These are phyloP conservation scores for Volutella citrinella DNA, from an alignment of 2,329 filamentous ascomycete species.

Conservation along the genomic window DNA sequence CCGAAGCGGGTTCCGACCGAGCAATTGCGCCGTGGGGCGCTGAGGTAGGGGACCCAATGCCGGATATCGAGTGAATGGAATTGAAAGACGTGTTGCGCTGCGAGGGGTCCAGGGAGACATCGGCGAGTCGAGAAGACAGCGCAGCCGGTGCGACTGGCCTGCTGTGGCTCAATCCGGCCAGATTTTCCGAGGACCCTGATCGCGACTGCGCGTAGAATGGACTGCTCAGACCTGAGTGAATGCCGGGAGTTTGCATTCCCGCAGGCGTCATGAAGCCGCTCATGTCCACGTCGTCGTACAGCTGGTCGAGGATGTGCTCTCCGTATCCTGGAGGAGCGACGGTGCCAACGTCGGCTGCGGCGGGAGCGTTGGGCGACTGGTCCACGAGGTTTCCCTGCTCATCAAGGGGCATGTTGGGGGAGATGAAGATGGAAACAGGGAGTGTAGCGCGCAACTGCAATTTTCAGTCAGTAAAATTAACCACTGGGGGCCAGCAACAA, in stretches of 20 bases:
- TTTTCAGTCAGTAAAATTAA: too few species aligned
- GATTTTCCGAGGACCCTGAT: constrained; percentile 76
- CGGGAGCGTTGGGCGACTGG: constrained; percentile 47
- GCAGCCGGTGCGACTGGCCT: constrained; percentile 43
- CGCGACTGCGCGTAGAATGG: constrained; percentile 72
- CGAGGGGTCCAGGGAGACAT: constrained; percentile 55
- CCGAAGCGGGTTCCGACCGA: constrained; percentile 42
- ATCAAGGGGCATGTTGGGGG: constrained; percentile 84
- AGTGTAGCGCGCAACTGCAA: constrained; percentile 77
- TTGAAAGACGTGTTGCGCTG: constrained; percentile 45
- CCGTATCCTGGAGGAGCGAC: constrained; percentile 91
- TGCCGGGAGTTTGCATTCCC: constrained; percentile 61
- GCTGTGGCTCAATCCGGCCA: constrained; percentile 46
- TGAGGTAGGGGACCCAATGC: constrained; percentile 42
- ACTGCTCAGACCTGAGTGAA: constrained; percentile 72
- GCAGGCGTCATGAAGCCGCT: constrained; percentile 54
- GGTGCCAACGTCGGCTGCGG: constrained; percentile 53
- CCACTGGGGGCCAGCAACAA: too few species aligned
- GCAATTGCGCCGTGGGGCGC: constrained; percentile 32
- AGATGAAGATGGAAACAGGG: constrained; percentile 91
- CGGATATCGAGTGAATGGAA: constrained; percentile 41
- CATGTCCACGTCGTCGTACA: constrained; percentile 84
- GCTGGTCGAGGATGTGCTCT: constrained; percentile 81
- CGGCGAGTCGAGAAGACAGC: constrained; percentile 66
- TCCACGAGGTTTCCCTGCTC: constrained; percentile 78